Percentiles rank a stretch among this genome's conserved stretches.
These are phyloP conservation scores for Schizosaccharomyces octosporus DNA, from an alignment of 805 yeast species.

Conservation along the genomic window DNA sequence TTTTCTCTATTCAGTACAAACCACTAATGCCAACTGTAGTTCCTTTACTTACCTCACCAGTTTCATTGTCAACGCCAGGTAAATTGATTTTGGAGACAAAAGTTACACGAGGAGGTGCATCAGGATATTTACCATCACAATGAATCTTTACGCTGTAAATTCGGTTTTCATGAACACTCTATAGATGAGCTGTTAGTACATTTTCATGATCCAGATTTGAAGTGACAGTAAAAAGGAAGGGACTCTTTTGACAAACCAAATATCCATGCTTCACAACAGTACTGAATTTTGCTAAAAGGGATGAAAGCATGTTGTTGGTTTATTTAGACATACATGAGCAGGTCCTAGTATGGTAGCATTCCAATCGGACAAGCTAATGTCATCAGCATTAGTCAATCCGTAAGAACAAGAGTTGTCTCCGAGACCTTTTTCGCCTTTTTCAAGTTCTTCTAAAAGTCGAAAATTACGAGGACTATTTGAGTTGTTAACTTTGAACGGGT, in stretches of 20 bases:
- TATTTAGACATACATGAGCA: conserved; percentile 28
- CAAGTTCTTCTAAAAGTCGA: conserved; percentile 82
- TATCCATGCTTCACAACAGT: too few relatives aligned
- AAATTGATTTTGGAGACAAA: conserved; percentile 69
- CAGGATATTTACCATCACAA: conserved; percentile 74
- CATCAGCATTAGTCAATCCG: conserved; percentile 75
- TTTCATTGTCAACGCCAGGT: conserved; percentile 56
- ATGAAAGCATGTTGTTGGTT: background rate
- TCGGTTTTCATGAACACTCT: conserved; percentile 65
- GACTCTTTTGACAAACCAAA: background rate
- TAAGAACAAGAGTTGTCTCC: conserved; percentile 94
- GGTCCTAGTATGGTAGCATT: conserved; percentile 96
- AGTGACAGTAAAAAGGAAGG: background rate
- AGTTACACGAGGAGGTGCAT: conserved; percentile 57
- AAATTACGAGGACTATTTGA: conserved; percentile 54
- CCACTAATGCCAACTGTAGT: background rate
- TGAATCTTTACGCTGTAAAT: conserved; percentile 62
- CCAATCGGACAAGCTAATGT: conserved; percentile 85
- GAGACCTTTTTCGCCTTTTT: conserved; percentile 90
- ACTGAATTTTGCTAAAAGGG: background rate
- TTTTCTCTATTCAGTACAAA: background rate
- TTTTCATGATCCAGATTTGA: background rate
- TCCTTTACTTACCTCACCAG: conserved; percentile 21
- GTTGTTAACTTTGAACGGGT: background rate
- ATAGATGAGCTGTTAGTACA: conserved; percentile 2